Conservation (phyloP, 106 monocot species). For the Acanthochlamys bracteata region DNA sequence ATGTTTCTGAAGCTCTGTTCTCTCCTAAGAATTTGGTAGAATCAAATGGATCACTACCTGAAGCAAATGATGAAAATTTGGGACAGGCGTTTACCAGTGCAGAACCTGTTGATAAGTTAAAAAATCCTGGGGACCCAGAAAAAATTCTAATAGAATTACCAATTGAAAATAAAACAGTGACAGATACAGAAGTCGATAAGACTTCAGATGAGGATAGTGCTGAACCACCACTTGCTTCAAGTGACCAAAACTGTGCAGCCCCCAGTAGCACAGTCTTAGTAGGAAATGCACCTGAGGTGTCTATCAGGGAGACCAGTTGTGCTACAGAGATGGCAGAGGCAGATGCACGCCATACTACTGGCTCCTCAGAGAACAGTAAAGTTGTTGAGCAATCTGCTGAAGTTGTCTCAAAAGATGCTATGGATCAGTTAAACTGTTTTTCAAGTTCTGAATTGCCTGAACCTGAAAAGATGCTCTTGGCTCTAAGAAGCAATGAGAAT, state of each 20-base stretch:
- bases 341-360: slow-evolving; percentile 16
- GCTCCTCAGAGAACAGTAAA: slow-evolving; percentile 15
- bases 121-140: background rate
- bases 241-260: slow-evolving; percentile 6
- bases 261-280: slow-evolving; percentile 3
- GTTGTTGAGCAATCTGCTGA: slow-evolving; percentile 7
- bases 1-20: slow-evolving; percentile 7
- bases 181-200: background rate
- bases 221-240: slow-evolving; percentile 3
- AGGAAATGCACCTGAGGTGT: slow-evolving; percentile 16
- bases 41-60: slow-evolving; percentile 1
- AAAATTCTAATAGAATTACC: slow-evolving; percentile 7
- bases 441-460: slow-evolving; percentile 68
- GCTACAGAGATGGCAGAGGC: slow-evolving; percentile 11
- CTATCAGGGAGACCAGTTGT: slow-evolving; percentile 9
- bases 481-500: slow-evolving; percentile 19
- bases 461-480: slow-evolving; percentile 76
- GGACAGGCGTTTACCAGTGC: slow-evolving; percentile 2
- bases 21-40: background rate
- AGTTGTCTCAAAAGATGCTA: slow-evolving; percentile 15
- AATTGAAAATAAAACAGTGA: slow-evolving; percentile 1
- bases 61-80: slow-evolving; percentile 2
- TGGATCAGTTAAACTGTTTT: slow-evolving; percentile 24
- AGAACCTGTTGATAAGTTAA: background rate
- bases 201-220: slow-evolving; percentile 3